Conservation (phyloP, 306 rosid species). For the Pterocarpus santalinus region DNA sequence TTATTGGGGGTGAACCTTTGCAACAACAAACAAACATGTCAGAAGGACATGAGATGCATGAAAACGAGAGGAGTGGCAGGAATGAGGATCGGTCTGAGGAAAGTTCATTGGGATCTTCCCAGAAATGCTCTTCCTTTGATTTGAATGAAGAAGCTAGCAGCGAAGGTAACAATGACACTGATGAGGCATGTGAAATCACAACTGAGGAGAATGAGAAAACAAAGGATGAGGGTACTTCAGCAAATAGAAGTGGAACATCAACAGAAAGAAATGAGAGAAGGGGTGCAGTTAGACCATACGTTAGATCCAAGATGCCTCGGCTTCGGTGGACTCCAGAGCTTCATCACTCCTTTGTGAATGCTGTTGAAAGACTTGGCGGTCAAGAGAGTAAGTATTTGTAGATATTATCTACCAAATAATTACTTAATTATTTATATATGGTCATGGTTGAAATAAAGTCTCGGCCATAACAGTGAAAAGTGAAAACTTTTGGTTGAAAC, state of each 20-base stretch:
- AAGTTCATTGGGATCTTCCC: constrained; percentile 46
- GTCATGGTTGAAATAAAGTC: too few relatives aligned
- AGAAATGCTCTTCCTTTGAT: constrained; percentile 56
- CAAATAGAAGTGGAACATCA: constrained; percentile 28
- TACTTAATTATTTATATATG: too few relatives aligned
- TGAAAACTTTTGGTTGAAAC: constrained; percentile 3
- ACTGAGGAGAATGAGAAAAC: neutral
- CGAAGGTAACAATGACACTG: constrained; percentile 26
- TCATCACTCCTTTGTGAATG: constrained; percentile 79
- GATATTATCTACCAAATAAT: neutral
- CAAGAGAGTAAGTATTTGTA: constrained; percentile 75
- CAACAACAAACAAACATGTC: constrained; percentile 36
- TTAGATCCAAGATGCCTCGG: constrained; percentile 84
- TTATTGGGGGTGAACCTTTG: neutral
- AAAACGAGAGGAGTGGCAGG: constrained; percentile 5
- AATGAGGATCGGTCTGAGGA: constrained; percentile 34
- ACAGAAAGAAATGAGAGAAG: constrained; percentile 52
- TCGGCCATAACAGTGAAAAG: neutral
- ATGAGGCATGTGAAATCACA: constrained; percentile 18
- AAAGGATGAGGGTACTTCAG: constrained; percentile 42
- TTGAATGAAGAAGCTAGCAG: constrained; percentile 60
- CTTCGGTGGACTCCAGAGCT: constrained; percentile 96
- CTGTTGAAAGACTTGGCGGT: constrained; percentile 84
- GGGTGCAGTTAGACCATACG: constrained; percentile 67
- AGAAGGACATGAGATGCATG: constrained; percentile 27